These are phyloP conservation scores for Aeschynomene evenia DNA, from an alignment of 306 rosid genomes.

Conservation along the genomic window DNA sequence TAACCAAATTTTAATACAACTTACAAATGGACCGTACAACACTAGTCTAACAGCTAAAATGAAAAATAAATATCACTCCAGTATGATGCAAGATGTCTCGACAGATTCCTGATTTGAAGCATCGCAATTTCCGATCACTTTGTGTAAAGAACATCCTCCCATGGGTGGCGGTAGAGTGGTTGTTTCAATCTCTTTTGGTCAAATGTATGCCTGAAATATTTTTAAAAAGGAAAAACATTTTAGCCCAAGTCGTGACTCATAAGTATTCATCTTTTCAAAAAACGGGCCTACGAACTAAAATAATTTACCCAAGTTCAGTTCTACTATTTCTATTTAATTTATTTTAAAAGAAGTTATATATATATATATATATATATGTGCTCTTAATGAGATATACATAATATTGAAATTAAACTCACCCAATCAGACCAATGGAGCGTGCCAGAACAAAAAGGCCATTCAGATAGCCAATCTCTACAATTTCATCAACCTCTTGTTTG, in stretches of 20 bases:
- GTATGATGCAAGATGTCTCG: slow-evolving; percentile 18
- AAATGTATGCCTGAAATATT: slow-evolving; percentile 76
- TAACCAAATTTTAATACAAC: slow-evolving; percentile 35
- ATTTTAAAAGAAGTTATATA: too few relatives aligned
- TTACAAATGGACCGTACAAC: slow-evolving; percentile 40
- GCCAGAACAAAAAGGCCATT: slow-evolving; percentile 87
- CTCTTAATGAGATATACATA: background rate
- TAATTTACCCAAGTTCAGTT: too few relatives aligned
- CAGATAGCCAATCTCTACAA: slow-evolving; percentile 77
- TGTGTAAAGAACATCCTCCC: slow-evolving; percentile 95
- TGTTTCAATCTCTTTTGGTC: slow-evolving; percentile 96
- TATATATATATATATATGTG: too few relatives aligned
- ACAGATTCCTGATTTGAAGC: slow-evolving; percentile 28
- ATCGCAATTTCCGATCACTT: slow-evolving; percentile 50
- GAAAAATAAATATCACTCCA: slow-evolving; percentile 17
- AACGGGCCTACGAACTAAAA: background rate
- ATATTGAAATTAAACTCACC: slow-evolving; percentile 47
- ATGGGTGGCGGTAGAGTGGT: slow-evolving; percentile 93
- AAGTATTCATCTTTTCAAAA: background rate
- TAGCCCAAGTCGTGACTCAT: background rate
- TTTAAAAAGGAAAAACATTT: slow-evolving; percentile 23
- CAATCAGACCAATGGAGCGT: slow-evolving; percentile 86
- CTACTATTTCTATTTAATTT: too few relatives aligned
- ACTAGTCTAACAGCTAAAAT: slow-evolving; percentile 40
- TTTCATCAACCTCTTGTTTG: slow-evolving; percentile 83